Conservation (phyloP, 2,329 filamentous ascomycete species). For the Colletotrichum sidae region DNA sequence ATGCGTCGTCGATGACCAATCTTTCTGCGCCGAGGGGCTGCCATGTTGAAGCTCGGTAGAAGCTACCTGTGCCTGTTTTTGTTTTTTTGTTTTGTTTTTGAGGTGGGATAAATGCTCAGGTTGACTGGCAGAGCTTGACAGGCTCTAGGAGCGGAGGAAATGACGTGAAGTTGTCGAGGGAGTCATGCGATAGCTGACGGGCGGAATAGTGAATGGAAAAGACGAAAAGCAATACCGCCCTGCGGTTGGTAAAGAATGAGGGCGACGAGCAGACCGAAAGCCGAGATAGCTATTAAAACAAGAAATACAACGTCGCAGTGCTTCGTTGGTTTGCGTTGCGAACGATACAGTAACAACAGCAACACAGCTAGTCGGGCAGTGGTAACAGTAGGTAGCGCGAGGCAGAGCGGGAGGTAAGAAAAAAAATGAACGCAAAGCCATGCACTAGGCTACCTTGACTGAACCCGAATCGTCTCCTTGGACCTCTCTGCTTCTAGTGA, state of each 20-base stretch:
- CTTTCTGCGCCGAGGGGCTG: constrained; percentile 70
- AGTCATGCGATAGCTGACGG: constrained; percentile 36
- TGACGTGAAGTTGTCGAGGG: constrained; percentile 29
- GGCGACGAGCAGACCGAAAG: constrained; percentile 33
- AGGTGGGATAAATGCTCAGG: constrained; percentile 24
- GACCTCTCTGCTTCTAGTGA: constrained; percentile 39
- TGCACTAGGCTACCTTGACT: constrained; percentile 15
- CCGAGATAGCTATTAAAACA: constrained; percentile 33
- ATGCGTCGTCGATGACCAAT: constrained; percentile 74
- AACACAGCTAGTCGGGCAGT: constrained; percentile 30
- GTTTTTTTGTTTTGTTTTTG: constrained; percentile 9
- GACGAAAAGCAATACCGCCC: constrained; percentile 36
- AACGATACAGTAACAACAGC: constrained; percentile 13
- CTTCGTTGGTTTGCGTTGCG: constrained; percentile 4
- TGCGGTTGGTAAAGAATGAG: constrained; percentile 36
- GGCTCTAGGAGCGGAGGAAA: constrained; percentile 35
- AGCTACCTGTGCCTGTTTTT: constrained; percentile 20
- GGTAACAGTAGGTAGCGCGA: background rate
- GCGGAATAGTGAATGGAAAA: constrained; percentile 27
- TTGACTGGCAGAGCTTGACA: constrained; percentile 22
- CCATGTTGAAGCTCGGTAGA: constrained; percentile 52
- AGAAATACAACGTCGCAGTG: constrained; percentile 31
- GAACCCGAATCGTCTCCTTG: constrained; percentile 33
- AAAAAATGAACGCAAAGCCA: constrained; percentile 24
- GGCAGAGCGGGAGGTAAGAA: constrained; percentile 13